Conservation (phyloP, 1,284 basidiomycete species). For the Grifola frondosa region DNA sequence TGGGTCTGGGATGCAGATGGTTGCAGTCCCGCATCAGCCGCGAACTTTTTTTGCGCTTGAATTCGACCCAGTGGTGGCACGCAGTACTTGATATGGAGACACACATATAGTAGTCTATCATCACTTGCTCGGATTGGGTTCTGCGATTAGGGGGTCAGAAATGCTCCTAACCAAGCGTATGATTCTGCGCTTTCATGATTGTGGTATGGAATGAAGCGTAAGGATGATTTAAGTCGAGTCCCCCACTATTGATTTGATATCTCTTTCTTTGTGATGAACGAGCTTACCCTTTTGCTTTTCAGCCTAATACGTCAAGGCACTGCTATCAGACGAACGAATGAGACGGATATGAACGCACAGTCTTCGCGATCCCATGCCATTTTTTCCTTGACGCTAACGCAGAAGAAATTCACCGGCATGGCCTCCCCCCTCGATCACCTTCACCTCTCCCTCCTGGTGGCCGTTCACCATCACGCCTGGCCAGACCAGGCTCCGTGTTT, state of each 20-base stretch:
- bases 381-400: conserved; percentile 92
- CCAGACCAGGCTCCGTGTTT: conserved; percentile 73
- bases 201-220: neutral
- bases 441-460: conserved; percentile 71
- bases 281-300: conserved; percentile 5
- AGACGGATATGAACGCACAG: conserved; percentile 98
- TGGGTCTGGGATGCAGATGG: too few species aligned
- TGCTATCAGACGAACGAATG: conserved; percentile 88
- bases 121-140: too few species aligned
- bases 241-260: neutral
- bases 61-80: too few species aligned
- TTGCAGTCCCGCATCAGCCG: too few species aligned
- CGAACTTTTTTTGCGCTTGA: too few species aligned
- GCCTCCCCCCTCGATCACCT: conserved; percentile 66
- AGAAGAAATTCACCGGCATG: conserved; percentile 76
- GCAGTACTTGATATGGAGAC: too few species aligned
- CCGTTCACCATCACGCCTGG: conserved; percentile 76
- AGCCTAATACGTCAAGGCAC: conserved; percentile 86
- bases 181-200: too few species aligned
- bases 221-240: too few species aligned
- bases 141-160: too few species aligned
- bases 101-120: too few species aligned
- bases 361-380: conserved; percentile 98
- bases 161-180: too few species aligned
- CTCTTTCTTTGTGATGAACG: conserved; percentile 9